Percentiles rank a stretch among this genome's conserved stretches.
phyloP scores from a whole-genome alignment of 1,284 basidiomycete genomes.

The Pseudozyma sp. region DNA sequence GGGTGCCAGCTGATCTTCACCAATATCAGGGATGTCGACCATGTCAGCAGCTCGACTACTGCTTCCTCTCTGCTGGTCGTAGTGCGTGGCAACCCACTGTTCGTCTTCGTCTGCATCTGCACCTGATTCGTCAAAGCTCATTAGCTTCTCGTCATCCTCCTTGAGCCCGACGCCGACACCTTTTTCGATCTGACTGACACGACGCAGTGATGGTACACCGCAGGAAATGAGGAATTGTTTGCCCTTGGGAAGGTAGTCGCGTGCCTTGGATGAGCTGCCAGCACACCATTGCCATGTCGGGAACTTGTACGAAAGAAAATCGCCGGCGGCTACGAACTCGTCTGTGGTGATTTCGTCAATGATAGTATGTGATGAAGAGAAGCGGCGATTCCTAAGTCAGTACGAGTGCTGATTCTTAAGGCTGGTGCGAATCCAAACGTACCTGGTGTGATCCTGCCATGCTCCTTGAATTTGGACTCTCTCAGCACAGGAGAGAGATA shows the following conservation, averaged over 20 bases:
- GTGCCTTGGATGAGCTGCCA: constrained; percentile 78
- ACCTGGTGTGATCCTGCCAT: constrained; percentile 96
- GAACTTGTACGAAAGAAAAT: constrained; percentile 66
- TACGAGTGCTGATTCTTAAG: neutral
- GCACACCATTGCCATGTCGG: constrained; percentile 67
- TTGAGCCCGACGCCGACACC: constrained; percentile 34
- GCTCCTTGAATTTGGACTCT: constrained; percentile 99
- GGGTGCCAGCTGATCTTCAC: constrained; percentile 49
- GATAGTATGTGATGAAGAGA: no score
- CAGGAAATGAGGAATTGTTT: constrained; percentile 89
- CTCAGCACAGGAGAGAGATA: constrained; percentile 95
- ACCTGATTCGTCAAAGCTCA: constrained; percentile 50
- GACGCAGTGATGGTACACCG: constrained; percentile 64
- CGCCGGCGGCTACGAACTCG: constrained; percentile 67
- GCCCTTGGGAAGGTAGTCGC: constrained; percentile 91
- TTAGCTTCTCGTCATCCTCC: constrained; percentile 50
- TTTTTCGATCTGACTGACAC: constrained; percentile 61
- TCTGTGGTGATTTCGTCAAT: constrained; percentile 31
- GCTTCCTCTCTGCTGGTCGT: constrained; percentile 16
- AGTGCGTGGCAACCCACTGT: constrained; percentile 59
- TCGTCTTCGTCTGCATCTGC: constrained; percentile 45
- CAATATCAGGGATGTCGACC: constrained; percentile 61
- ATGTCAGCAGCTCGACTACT: constrained; percentile 46
- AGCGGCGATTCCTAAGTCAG: neutral
- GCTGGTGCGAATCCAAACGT: constrained; percentile 50